Base-by-base conservation (phyloP, 805 yeast genomes). In the Kockiozyma suomiensis region DNA sequence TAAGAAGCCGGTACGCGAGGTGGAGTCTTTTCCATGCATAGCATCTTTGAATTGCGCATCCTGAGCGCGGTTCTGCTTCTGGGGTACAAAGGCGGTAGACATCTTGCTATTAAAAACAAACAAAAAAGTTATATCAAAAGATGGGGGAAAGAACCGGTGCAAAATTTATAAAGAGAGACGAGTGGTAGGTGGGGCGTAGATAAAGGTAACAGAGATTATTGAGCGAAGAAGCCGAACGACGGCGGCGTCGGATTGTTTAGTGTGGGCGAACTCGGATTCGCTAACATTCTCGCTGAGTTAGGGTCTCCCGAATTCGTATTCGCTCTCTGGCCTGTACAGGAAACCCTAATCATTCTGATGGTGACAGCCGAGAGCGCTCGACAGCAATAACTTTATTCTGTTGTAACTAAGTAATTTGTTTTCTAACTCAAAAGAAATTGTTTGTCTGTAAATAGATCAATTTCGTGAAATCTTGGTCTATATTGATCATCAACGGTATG, bases 1-100 rank as follows among this genome's bases (percentile, higher is more conserved):
- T 37, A 82, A 72, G 65, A 90, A 78, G 48, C 98, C 98, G 40
- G 85, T 78, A 68, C 81, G 82, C 58, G 82, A 73, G 68, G 82
- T 86, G 45, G 78, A 84, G 54, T 78, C 82, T 51, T 86, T 83
- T 67, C 97, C 97, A 74, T 93, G 97, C 73, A 93, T 76, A 38
- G 93, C 89, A 69, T 85, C 80, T 68, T 97, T 88, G 75, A 93
- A 93, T 54, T 85, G 81, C 67, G 82, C 78, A 75, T 87, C 94
- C 67, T 50, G 51, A n/a, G 40, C 56, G 41, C 66, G 54, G 59
- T 66, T 57, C 52, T 60, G 61, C 56, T 51, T 47, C 52, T 52
- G 54, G 41, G 58, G 64, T 25, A 50, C 58, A 32, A 61, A 56
- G 7, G 57, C 1, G 15, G 61, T 52, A 26, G 61, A 37, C 61